Conservation (phyloP, 1,284 basidiomycete species). For the Stygiomarasmius scandens region DNA sequence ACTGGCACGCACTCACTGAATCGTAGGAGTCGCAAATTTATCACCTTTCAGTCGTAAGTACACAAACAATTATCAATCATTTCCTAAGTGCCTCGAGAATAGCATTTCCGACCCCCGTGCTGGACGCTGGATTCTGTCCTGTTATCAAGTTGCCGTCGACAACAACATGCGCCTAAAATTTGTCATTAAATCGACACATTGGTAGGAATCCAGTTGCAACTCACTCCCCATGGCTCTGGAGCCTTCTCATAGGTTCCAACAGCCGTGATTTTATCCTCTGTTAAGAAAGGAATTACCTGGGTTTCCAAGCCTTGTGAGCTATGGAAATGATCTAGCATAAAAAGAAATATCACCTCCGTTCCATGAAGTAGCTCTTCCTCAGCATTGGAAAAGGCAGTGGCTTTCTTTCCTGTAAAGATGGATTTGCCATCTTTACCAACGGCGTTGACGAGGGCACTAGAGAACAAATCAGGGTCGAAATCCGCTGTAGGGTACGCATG, state of each 20-base stretch:
- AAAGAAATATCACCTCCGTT: slow-evolving; percentile 33
- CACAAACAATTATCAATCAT: too few relatives aligned
- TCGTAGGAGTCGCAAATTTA: too few relatives aligned
- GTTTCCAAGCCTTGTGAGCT: too few relatives aligned
- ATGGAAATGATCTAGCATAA: too few relatives aligned
- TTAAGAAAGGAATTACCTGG: slow-evolving; percentile 66
- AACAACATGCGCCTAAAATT: slow-evolving; percentile 40
- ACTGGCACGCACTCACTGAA: too few relatives aligned
- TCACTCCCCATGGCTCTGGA: slow-evolving; percentile 56
- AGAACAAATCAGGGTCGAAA: too few relatives aligned
- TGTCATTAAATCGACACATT: background rate
- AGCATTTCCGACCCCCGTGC: slow-evolving; percentile 50
- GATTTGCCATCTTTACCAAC: slow-evolving; percentile 58
- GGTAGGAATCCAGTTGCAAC: slow-evolving; percentile 23
- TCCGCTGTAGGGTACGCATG: too few relatives aligned
- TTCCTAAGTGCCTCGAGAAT: slow-evolving; percentile 34
- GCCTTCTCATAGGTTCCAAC: slow-evolving; percentile 68
- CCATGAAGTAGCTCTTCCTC: slow-evolving; percentile 63
- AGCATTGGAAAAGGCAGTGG: slow-evolving; percentile 72
- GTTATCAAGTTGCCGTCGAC: slow-evolving; percentile 50
- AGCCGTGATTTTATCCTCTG: slow-evolving; percentile 62
- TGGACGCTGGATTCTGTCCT: slow-evolving; percentile 77
- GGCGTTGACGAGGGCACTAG: slow-evolving; percentile 56
- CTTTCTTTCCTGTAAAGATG: slow-evolving; percentile 64
- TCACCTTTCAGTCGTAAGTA: too few relatives aligned